A percentile compares a stretch with the other conserved stretches of the same genome.
Evolutionary conservation across 805 yeast species (phyloP).

Genomic region (Sporopachydermia lactativora): DNA sequence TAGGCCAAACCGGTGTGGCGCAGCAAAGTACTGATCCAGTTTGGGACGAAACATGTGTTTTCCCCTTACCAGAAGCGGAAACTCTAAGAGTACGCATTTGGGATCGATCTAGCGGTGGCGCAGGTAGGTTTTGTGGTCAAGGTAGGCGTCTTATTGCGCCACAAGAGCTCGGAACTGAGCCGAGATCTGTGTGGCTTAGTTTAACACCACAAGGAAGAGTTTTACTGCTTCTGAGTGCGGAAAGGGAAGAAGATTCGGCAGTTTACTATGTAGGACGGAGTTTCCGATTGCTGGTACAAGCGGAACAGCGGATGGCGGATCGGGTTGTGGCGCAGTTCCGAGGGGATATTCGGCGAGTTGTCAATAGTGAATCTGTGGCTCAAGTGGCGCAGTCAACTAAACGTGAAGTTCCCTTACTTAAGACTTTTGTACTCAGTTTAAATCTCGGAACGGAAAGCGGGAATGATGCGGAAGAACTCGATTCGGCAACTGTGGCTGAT

Average conservation of each 20-base stretch:
- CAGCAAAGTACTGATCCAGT: background rate
- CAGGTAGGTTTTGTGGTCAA: too few relatives aligned
- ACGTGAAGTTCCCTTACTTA: too few relatives aligned
- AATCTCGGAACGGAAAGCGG: background rate
- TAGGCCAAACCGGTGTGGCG: background rate
- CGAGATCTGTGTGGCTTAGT: constrained; percentile 29
- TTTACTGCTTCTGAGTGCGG: constrained; percentile 55
- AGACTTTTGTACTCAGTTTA: background rate
- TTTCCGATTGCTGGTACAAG: constrained; percentile 45
- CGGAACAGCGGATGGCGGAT: constrained; percentile 53
- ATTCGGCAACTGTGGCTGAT: too few relatives aligned
- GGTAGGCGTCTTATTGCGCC: background rate
- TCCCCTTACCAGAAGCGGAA: background rate
- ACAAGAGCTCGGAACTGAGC: background rate
- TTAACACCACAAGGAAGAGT: constrained; percentile 59
- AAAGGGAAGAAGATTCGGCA: constrained; percentile 69
- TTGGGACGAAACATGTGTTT: background rate
- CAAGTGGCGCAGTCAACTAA: too few relatives aligned
- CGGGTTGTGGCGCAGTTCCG: constrained; percentile 64
- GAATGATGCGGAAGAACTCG: background rate
- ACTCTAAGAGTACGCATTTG: background rate
- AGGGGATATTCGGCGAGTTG: constrained; percentile 33
- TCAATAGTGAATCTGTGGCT: constrained; percentile 8
- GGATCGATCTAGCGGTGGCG: background rate
- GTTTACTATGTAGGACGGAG: constrained; percentile 70